phyloP scores from a whole-genome alignment of 2,329 filamentous ascomycete genomes.

The Fusarium newnesense region DNA sequence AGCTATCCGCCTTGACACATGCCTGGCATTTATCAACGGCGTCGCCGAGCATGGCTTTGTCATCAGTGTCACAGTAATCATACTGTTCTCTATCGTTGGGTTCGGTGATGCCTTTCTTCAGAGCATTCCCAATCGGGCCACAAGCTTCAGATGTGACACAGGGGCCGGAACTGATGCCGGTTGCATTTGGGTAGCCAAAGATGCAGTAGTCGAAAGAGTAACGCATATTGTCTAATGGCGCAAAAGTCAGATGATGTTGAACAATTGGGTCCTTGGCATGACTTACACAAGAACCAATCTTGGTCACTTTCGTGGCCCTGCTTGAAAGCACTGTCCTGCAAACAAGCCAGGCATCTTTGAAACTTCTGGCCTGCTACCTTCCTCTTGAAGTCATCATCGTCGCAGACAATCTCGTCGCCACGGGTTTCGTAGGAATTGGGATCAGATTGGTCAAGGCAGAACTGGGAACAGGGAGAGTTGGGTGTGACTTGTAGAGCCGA shows the following conservation, averaged over 20 bases:
- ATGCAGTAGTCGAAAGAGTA: constrained; percentile 64
- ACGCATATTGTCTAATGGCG: constrained; percentile 60
- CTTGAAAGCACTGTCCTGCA: constrained; percentile 62
- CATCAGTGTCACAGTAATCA: constrained; percentile 58
- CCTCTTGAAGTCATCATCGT: constrained; percentile 55
- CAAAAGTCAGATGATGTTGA: background rate
- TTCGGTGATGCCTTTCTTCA: constrained; percentile 54
- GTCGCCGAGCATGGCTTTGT: constrained; percentile 47
- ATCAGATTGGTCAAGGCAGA: constrained; percentile 59
- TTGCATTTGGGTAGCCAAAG: constrained; percentile 62
- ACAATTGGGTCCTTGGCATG: background rate
- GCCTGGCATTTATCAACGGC: constrained; percentile 54
- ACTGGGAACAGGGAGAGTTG: constrained; percentile 63
- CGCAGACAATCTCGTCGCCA: constrained; percentile 59
- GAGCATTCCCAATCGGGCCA: constrained; percentile 53
- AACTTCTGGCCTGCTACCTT: constrained; percentile 57
- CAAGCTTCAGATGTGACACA: constrained; percentile 64
- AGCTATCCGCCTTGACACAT: constrained; percentile 57
- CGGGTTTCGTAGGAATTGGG: constrained; percentile 58
- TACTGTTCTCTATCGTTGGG: constrained; percentile 51
- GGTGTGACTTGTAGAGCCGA: constrained; percentile 62
- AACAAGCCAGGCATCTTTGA: constrained; percentile 61
- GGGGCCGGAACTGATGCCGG: constrained; percentile 56
- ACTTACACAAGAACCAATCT: constrained; percentile 67
- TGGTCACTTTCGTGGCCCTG: constrained; percentile 62